These are phyloP conservation scores for Cutaneotrichosporon dermatis DNA, from an alignment of 1,284 basidiomycete species.

Conservation along the genomic window DNA sequence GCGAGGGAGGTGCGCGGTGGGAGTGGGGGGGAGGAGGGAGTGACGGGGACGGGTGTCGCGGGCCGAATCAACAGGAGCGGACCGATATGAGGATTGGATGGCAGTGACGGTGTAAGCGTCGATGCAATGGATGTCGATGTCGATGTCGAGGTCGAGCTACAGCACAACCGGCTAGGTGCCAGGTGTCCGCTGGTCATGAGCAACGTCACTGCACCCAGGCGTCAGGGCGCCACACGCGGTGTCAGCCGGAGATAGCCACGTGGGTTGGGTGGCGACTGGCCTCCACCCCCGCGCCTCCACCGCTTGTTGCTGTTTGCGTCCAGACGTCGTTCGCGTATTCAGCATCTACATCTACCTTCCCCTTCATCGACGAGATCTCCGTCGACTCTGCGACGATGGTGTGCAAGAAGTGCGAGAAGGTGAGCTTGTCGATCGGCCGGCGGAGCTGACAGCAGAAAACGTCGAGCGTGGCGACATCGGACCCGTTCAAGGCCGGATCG, in stretches of 20 bases:
- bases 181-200: not conserved
- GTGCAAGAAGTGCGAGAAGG: constrained; percentile 51
- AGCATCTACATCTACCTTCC: too few species aligned
- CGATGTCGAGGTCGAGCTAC: not conserved
- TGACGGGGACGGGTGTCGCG: not conserved
- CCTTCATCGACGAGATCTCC: too few species aligned
- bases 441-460: constrained; percentile 37
- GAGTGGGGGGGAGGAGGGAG: not conserved
- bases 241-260: not conserved
- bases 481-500: constrained; percentile 38
- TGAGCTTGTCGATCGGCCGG: constrained; percentile 9
- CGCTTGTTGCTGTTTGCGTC: not conserved
- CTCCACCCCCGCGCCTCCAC: not conserved
- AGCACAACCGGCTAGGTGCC: not conserved
- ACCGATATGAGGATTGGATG: too few species aligned
- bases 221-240: not conserved
- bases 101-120: not conserved
- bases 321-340: too few species aligned
- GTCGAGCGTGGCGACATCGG: constrained; percentile 41
- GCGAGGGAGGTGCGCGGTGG: not conserved
- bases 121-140: not conserved
- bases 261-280: constrained; percentile 1
- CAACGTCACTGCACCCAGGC: not conserved
- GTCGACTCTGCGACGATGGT: constrained; percentile 34
- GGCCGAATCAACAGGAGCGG: not conserved